Evolutionary conservation across 768 basidiomycete species (phyloP), one percentile per base, ranked within the genome.

Genomic region (Tephrocybe sp.): DNA sequence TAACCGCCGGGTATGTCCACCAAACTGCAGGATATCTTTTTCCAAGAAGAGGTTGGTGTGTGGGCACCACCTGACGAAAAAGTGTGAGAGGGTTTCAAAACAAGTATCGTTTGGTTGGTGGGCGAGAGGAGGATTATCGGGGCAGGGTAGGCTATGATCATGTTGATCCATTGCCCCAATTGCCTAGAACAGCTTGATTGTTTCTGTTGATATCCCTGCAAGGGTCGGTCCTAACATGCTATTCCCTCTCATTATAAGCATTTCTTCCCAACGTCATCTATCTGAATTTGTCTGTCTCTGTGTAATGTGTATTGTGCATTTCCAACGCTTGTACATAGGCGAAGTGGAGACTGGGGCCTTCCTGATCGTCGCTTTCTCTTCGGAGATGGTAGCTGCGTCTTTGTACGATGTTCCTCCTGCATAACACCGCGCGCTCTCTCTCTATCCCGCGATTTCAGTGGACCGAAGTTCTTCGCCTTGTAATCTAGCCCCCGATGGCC

Each of bases 321-420:
- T 34, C 32, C n/a, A n/a, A n/a, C n/a, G n/a, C n/a, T n/a, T n/a
- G n/a, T n/a, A n/a, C n/a, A n/a, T n/a, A n/a, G n/a, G n/a, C n/a
- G n/a, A n/a, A n/a, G n/a, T n/a, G n/a, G n/a, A n/a, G n/a, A n/a
- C n/a, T n/a, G n/a, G n/a, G n/a, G n/a, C n/a, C n/a, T n/a, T n/a
- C n/a, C n/a, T n/a, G n/a, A n/a, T 52, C 30, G 35, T 47, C 45
- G 51, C 51, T 52, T 30, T 42, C 41, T 47, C 35, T 38, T 42
- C 45, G 22, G 38, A 26, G 27, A 21, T 30, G 42, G n/a, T 16
- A 12, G 44, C 24, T 48, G 43, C 18, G 25, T 15, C 5, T 47
- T 28, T 18, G 18, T 5, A n/a, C 11, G 5, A 19, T 37, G 25
- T 22, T 40, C 24, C n/a, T 36, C 45, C 16, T 27, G 3, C 15